Evolutionary conservation across 805 yeast genomes (phyloP).

Genomic region (Pichia cabralensis): DNA sequence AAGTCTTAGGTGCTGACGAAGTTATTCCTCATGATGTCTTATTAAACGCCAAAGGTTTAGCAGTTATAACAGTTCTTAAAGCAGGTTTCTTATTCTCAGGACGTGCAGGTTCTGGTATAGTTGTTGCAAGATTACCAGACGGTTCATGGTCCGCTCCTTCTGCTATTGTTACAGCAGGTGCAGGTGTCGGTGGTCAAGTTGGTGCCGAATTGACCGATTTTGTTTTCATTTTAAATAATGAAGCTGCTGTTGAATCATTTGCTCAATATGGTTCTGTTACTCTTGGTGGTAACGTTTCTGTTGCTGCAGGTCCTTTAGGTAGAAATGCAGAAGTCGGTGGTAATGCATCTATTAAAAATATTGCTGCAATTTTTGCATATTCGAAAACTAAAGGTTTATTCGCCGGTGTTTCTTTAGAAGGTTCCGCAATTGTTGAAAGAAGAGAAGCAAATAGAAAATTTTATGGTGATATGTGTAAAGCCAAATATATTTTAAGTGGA

Average conservation of each 20-base stretch:
- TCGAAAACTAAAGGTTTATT: slow-evolving; percentile 93
- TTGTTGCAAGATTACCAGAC: slow-evolving; percentile 88
- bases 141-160: slow-evolving; percentile 98
- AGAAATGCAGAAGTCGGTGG: slow-evolving; percentile 98
- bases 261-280: slow-evolving; percentile 92
- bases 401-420: slow-evolving; percentile 96
- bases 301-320: slow-evolving; percentile 97
- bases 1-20: slow-evolving; percentile 77
- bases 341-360: slow-evolving; percentile 76
- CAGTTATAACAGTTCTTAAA: slow-evolving; percentile 84
- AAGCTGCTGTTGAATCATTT: slow-evolving; percentile 85
- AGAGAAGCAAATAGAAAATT: slow-evolving; percentile 95
- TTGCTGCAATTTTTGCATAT: slow-evolving; percentile 87
- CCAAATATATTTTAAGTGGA: slow-evolving; percentile 77
- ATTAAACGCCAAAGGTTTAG: slow-evolving; percentile 86
- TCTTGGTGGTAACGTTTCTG: slow-evolving; percentile 87
- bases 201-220: slow-evolving; percentile 96
- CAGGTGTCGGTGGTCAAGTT: slow-evolving; percentile 97
- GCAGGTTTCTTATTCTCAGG: slow-evolving; percentile 96
- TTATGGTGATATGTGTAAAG: slow-evolving; percentile 81
- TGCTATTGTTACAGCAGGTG: slow-evolving; percentile 93
- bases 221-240: slow-evolving; percentile 80
- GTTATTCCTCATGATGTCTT: slow-evolving; percentile 85
- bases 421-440: slow-evolving; percentile 93
- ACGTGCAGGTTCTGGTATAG: slow-evolving; percentile 94